Evolutionary conservation across 805 yeast species (phyloP), one percentile per base, ranked within the genome.

Genomic region (Candida namnaoensis): DNA sequence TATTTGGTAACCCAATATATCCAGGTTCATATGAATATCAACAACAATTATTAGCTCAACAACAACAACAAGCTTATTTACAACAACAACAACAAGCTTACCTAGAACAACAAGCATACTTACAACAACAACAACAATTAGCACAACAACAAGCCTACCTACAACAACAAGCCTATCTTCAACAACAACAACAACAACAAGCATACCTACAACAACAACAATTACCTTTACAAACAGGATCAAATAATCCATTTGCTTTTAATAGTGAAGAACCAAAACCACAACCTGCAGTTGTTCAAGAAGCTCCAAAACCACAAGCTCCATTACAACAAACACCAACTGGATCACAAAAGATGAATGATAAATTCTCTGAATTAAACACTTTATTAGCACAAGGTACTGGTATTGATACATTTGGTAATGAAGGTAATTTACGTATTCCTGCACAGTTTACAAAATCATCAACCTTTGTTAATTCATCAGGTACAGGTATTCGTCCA

Each of bases 381-480:
- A 73, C 75, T 41, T 69, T 90, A 41, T 68, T 91, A 48, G 87
- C 93, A 11, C 76, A 78, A 36, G 97, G 96, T 27, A 86, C 95
- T 0, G 97, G 96, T 30, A 69, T 88, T 43, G 99, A 90, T 65
- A 90, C 97, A 0, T 93, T 86, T 61, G 95, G 95, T 58, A 88
- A 87, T 61, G 79, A 83, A 14, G 95, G 95, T 41, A 81, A 78
- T 19, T 61, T 78, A 7, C 80, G 96, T 65, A 76, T 91, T 42
- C 96, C 98, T 4, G 95, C 95, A 37, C 97, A 91, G 56, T 91
- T 85, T 59, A 91, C 97, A 1, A 77, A 75, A 49, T 80, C 93
- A 3, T 80, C 82, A 5, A 80, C 77, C 14, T 88, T 90, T 58
- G 73, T 91, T 52, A 88, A 85, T 62, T 85, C 96, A 24, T 81